Evolutionary conservation across 2,329 filamentous ascomycete species (phyloP), one percentile per base, ranked within the genome.

Genomic region (Tolypocladium ophioglossoides): DNA sequence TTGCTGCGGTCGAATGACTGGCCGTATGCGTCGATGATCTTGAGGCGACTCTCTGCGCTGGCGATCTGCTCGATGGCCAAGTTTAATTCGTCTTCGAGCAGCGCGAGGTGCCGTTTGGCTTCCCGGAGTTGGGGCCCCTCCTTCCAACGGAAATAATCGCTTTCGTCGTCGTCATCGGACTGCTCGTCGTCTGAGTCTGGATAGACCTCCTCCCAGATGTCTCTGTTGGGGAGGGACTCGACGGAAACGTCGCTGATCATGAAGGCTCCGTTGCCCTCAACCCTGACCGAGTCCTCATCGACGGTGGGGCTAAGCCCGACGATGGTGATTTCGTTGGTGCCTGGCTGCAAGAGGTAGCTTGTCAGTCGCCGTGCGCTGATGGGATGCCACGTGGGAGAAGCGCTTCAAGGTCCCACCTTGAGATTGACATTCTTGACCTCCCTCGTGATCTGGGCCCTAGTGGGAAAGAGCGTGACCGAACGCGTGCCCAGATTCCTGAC

Each of bases 381-480:
- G 2, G 34, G 4, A 24, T 5, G 22, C 10, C 2, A 9, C 7
- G 22, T 2, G 41, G 24, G 11, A 14, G 8, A 16, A 18, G 27
- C 3, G 32, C 32, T 34, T 6, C 10, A 34, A 8, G 20, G n/a
- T 38, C 58, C 47, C 55, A 66, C 66, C 55, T 64, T 63, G 38
- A 69, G 61, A 41, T 54, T 30, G 18, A 85, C 70, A 58, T 78
- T 69, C 55, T 76, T 77, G 62, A 87, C 76, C 52, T 85, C 79
- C 30, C 83, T 76, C 14, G 79, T 74, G 34, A 87, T 67, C 50
- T 84, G 82, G 1, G 84, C 84, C 57, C 78, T 72, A 2, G 73
- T 72, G 0, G 84, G 83, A 56, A 84, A 86, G 41, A 88, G 74
- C 0, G 78, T 83, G 18, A 88, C 83, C 0, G 78, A 78, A 51